Base-by-base conservation (phyloP, 2,329 filamentous ascomycete species). In the Xylaria sp. region DNA sequence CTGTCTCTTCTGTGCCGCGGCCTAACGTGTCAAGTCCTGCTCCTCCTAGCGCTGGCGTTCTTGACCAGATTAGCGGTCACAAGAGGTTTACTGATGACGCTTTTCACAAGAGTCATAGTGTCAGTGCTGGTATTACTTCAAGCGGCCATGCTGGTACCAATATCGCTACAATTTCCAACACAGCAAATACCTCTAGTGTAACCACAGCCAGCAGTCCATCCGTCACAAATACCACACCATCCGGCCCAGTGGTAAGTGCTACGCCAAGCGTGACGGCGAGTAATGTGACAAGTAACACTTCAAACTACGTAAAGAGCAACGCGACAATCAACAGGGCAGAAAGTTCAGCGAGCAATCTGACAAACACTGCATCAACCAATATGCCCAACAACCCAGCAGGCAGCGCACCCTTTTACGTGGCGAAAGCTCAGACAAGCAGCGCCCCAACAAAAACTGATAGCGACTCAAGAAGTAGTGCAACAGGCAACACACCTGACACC, bases 21-120 rank as follows among this genome's bases (percentile, higher is more conserved):
- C 72, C 69, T 15, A 74, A 72, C n/a, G 72, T 74, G 41, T 74
- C 69, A 6, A 75, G 64, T 23, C 73, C 72, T 55, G 72, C 76
- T 2, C 69, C 69, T 15, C 76, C 76, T 5, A 77, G 76, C 46
- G 76, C 76, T 13, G 76, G 76, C 10, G 76, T 75, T 15, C 70
- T 77, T 32, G 74, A 77, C 63, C 75, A 76, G 56, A 77, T 77
- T 32, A 74, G 73, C n/a, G 71, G 74, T 34, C 74, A 75, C 44
- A 72, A 70, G 57, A 73, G 71, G 44, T 70, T 66, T 18, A 54
- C 68, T 13, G 72, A 72, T 44, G 72, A 74, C n/a, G 18, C 61
- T 23, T 65, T 59, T 34, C 56, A 67, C 9, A 71, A 68, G 50
- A 61, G 28, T 28, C 62, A 69, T 48, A 34, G 50, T 44, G 13